Conservation (phyloP, 192 early-diverging fungal genomes). For the Podila horticola region DNA sequence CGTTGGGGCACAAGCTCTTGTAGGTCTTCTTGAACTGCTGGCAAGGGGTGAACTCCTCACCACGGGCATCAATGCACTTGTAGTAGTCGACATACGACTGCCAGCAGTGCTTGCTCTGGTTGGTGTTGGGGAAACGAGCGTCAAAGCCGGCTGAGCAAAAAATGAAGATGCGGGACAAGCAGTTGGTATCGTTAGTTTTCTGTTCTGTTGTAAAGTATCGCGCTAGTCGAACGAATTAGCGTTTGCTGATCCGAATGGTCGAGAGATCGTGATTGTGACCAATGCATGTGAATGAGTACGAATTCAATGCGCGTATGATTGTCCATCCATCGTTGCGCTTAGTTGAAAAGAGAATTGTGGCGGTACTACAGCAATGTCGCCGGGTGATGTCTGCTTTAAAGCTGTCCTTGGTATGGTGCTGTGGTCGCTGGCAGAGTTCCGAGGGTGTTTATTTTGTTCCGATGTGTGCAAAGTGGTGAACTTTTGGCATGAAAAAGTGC, state of each 20-base stretch:
- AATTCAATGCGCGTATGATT: no score
- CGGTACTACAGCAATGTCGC: no score
- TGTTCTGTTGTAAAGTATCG: no score
- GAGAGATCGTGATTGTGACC: no score
- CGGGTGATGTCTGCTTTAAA: no score
- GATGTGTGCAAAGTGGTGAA: background rate
- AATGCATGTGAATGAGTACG: no score
- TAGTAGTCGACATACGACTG: constrained; percentile 98
- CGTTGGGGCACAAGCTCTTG: constrained; percentile 52
- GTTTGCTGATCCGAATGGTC: no score
- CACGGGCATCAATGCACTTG: constrained; percentile 93
- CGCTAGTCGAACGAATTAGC: no score
- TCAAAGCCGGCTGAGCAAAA: constrained; percentile 60
- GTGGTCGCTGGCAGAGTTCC: no score
- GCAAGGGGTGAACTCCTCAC: constrained; percentile 96
- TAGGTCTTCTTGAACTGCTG: constrained; percentile 89
- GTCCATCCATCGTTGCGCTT: no score
- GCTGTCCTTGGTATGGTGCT: no score
- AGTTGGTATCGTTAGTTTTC: background rate
- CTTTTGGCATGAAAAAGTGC: background rate
- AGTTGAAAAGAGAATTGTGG: no score
- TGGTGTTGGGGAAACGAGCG: constrained; percentile 96
- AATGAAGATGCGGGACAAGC: background rate
- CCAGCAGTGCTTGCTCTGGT: constrained; percentile 99
- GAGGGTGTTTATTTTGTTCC: background rate